phyloP scores from a whole-genome alignment of 352 stramenopile genomes.

The Saprolegnia diclina region DNA sequence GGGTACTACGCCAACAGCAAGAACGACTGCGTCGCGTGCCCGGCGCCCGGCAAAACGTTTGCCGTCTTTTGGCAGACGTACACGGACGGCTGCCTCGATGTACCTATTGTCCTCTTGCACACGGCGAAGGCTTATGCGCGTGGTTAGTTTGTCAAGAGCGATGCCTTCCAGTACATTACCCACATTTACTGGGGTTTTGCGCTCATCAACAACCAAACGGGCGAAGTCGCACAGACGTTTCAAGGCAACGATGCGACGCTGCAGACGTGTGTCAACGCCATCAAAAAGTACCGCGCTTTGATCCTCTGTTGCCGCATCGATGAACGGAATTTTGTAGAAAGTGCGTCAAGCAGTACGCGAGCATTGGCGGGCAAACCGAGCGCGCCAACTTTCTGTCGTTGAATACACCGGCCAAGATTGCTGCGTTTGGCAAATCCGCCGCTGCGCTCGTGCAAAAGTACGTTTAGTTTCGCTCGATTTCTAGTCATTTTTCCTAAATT shows the following conservation, averaged over 20 bases:
- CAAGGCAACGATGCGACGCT: constrained; percentile 56
- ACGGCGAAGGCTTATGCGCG: background rate
- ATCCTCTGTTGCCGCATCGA: too few species aligned
- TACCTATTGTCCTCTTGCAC: background rate
- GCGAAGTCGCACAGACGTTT: constrained; percentile 48
- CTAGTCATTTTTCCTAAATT: background rate
- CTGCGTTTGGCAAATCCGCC: constrained; percentile 47
- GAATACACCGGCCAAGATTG: constrained; percentile 32
- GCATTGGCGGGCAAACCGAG: constrained; percentile 69
- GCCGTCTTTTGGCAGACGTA: constrained; percentile 24
- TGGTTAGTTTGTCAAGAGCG: constrained; percentile 37
- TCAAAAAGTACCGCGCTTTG: constrained; percentile 36
- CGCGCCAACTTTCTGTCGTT: constrained; percentile 54
- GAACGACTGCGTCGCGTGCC: constrained; percentile 12
- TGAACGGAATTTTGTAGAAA: constrained; percentile 41
- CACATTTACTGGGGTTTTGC: constrained; percentile 75
- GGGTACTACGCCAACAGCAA: constrained; percentile 1
- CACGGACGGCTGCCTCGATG: constrained; percentile 16
- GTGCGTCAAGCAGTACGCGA: constrained; percentile 53
- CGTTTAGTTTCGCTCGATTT: too few species aligned
- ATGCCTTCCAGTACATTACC: constrained; percentile 36
- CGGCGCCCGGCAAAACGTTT: constrained; percentile 18
- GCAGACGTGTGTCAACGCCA: constrained; percentile 46
- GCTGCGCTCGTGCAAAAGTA: constrained; percentile 50
- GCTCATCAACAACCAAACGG: constrained; percentile 43